phyloP scores from a whole-genome alignment of 192 early-diverging fungal species.

The Coemansia sp. region DNA sequence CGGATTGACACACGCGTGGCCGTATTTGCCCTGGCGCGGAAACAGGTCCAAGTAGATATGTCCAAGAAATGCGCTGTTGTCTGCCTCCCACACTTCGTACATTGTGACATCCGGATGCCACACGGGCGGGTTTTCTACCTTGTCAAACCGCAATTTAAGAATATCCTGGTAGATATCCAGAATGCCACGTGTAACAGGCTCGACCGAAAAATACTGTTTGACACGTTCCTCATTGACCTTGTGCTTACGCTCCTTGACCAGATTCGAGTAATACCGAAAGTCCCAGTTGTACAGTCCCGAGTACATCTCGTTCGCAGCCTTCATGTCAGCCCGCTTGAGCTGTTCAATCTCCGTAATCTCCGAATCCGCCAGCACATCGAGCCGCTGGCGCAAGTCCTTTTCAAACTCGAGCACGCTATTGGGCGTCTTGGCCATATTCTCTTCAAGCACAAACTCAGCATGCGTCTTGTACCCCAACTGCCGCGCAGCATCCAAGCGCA shows the following conservation, averaged over 20 bases:
- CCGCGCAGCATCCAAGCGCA: conserved; percentile 55
- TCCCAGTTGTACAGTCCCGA: conserved; percentile 74
- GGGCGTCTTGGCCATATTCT: conserved; percentile 79
- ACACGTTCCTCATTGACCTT: conserved; percentile 71
- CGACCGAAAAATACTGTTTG: conserved; percentile 73
- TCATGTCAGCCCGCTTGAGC: conserved; percentile 60
- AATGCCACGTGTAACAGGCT: conserved; percentile 64
- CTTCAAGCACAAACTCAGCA: conserved; percentile 67
- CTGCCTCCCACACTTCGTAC: conserved; percentile 69
- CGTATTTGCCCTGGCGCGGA: conserved; percentile 67
- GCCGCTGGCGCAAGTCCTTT: conserved; percentile 56
- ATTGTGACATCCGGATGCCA: conserved; percentile 80
- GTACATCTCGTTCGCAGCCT: conserved; percentile 48
- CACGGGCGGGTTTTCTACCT: conserved; percentile 57
- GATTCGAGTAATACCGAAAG: conserved; percentile 68
- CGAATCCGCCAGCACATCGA: conserved; percentile 57
- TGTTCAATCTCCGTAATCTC: conserved; percentile 66
- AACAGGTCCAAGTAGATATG: conserved; percentile 75
- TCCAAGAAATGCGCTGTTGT: conserved; percentile 55
- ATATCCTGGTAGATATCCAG: conserved; percentile 73
- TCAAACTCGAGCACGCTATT: conserved; percentile 64
- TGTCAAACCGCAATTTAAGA: conserved; percentile 64
- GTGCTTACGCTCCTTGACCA: conserved; percentile 69
- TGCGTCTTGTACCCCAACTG: conserved; percentile 72
- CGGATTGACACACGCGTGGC: conserved; percentile 72